Conservation (phyloP, 2,329 filamentous ascomycete genomes). For the Bipolaris sorokiniana region DNA sequence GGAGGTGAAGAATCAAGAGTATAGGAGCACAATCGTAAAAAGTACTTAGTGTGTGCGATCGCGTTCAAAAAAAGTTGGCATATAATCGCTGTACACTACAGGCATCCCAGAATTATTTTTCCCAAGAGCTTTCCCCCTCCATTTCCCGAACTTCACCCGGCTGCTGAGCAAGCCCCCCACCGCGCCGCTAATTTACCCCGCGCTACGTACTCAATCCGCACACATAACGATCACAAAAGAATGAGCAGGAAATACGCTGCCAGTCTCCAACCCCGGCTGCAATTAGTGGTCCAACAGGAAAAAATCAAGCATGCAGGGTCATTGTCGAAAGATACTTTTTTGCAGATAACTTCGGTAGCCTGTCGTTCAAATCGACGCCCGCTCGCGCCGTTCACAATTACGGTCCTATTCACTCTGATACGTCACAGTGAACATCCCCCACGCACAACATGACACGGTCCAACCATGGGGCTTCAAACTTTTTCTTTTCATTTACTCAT, state of each 20-base stretch:
- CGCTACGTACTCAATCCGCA: constrained; percentile 18
- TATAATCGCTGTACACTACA: not conserved
- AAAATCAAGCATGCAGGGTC: not conserved
- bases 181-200: constrained; percentile 24
- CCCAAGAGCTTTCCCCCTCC: not conserved
- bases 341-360: not conserved
- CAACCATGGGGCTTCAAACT: constrained; percentile 15
- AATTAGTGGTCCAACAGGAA: constrained; percentile 1
- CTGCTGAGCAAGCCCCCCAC: not conserved
- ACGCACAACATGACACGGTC: not conserved
- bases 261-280: not conserved
- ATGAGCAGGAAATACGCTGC: not conserved
- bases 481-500: constrained; percentile 16
- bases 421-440: not conserved
- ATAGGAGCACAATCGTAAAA: too few species aligned
- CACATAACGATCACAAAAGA: not conserved
- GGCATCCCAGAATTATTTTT: constrained; percentile 26
- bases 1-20: not conserved
- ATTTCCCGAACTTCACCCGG: constrained; percentile 24
- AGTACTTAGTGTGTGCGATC: not conserved
- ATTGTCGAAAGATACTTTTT: not conserved
- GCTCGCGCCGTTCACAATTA: not conserved
- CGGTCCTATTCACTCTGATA: not conserved
- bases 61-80: not conserved
- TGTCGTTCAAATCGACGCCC: not conserved